Evolutionary conservation across 352 stramenopile species (phyloP), one percentile per base, ranked within the genome.

Genomic region (Bremia lactucae): DNA sequence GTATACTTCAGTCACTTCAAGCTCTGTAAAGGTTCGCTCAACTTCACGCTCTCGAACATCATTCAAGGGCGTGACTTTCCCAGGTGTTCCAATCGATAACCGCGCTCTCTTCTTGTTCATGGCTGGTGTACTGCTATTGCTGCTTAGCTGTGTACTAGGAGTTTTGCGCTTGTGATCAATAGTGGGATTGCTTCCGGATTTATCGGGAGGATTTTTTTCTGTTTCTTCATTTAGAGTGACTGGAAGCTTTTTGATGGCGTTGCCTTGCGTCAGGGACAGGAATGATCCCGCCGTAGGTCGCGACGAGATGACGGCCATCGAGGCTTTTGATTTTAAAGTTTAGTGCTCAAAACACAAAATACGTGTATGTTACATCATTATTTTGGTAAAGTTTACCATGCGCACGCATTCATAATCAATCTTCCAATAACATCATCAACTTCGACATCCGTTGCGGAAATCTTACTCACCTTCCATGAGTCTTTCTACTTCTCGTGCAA

Each of bases 1-100:
- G 65, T 98, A 97, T 4, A 89, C 79, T 25, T 90, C 73, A 0
- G 69, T 73, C n/a, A 94, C 79, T 31, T 91, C 74, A 34, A 83
- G 62, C 23, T 91, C 76, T 26, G 87, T 60, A 39, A 94, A 94
- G 10, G 64, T 68, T 36, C 83, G 65, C 42, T 74, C 64, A 11
- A 93, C 62, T 36, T 87, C 76, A 16, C 77, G 53, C 29, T 81
- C 65, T 13, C 81, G 72, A 20, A 54, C 36, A 11, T 57, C 41
- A 24, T 68, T 62, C 46, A 93, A 61, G 22, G 76, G 78, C 9
- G 55, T 85, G 20, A 69, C 81, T 55, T 89, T 92, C 7, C 76
- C 77, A 0, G 79, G 79, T 2, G 68, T 78, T 16, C 72, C 65
- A 35, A 88, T 68, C 19, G 76, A 86, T 49, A 71, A 55, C 6